Evolutionary conservation across 2,329 filamentous ascomycete genomes (phyloP).

Genomic region (Thielaviopsis punctulata): DNA sequence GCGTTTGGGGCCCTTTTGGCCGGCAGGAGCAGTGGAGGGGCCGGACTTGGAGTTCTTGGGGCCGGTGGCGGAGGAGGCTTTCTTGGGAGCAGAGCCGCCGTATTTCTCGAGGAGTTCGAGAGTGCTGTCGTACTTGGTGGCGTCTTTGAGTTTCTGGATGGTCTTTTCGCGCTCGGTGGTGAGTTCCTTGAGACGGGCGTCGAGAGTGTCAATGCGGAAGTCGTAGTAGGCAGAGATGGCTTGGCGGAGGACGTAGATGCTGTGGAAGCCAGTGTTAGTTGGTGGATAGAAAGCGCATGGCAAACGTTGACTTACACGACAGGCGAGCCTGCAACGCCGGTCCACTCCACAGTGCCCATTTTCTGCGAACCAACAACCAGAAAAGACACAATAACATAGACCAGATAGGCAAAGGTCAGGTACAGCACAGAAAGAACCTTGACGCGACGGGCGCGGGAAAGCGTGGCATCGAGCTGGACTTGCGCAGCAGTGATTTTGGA

Average conservation of each 20-base stretch:
- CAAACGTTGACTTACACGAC: slow-evolving; percentile 39
- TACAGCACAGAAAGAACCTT: slow-evolving; percentile 85
- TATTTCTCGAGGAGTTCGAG: slow-evolving; percentile 90
- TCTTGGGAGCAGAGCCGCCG: slow-evolving; percentile 44
- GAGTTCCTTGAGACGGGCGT: slow-evolving; percentile 52
- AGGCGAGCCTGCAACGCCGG: slow-evolving; percentile 60
- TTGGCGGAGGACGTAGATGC: slow-evolving; percentile 63
- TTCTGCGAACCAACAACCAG: slow-evolving; percentile 73
- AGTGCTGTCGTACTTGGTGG: slow-evolving; percentile 92
- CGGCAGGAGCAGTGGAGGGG: background rate
- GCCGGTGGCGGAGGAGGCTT: slow-evolving; percentile 17
- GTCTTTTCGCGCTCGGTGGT: slow-evolving; percentile 68
- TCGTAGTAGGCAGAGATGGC: slow-evolving; percentile 55
- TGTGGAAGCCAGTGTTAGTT: slow-evolving; percentile 18
- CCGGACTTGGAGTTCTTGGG: slow-evolving; percentile 6
- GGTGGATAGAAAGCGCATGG: background rate
- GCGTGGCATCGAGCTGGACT: slow-evolving; percentile 53
- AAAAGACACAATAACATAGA: slow-evolving; percentile 65
- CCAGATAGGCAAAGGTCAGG: slow-evolving; percentile 73
- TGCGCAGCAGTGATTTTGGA: slow-evolving; percentile 64
- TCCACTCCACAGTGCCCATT: slow-evolving; percentile 62
- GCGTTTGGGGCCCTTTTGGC: slow-evolving; percentile 9
- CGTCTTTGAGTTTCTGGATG: slow-evolving; percentile 85
- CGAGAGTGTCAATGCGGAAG: slow-evolving; percentile 57
- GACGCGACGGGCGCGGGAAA: slow-evolving; percentile 56